Conservation (phyloP, 106 monocot genomes). For the Acanthochlamys bracteata region DNA sequence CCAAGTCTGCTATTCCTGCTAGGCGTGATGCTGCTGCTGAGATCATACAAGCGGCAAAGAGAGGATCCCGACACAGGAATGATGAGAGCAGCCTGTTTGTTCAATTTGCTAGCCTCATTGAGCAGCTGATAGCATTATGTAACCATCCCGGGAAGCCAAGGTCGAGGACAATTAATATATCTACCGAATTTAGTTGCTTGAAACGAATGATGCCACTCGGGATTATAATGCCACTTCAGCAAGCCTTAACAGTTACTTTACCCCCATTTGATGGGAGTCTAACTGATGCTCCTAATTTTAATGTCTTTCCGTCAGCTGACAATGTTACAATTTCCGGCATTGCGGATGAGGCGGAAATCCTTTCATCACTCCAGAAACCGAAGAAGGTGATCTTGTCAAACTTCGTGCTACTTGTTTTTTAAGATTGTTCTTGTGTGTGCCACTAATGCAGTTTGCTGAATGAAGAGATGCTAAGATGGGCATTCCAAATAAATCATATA, state of each 20-base stretch:
- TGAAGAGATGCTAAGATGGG: no score
- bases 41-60: slow-evolving; percentile 84
- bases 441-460: no score
- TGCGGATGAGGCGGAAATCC: slow-evolving; percentile 97
- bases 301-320: slow-evolving; percentile 53
- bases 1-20: slow-evolving; percentile 88
- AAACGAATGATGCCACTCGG: slow-evolving; percentile 98
- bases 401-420: neutral
- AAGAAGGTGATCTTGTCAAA: slow-evolving; percentile 57
- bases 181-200: slow-evolving; percentile 89
- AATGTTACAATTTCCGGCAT: slow-evolving; percentile 79
- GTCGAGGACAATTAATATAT: slow-evolving; percentile 74
- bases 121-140: slow-evolving; percentile 87
- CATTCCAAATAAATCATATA: no score
- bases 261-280: slow-evolving; percentile 43
- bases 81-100: slow-evolving; percentile 51
- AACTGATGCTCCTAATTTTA: slow-evolving; percentile 38
- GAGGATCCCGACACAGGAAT: slow-evolving; percentile 46
- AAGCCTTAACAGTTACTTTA: slow-evolving; percentile 71
- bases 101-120: slow-evolving; percentile 80
- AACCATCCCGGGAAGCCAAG: slow-evolving; percentile 84
- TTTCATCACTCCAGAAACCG: slow-evolving; percentile 88
- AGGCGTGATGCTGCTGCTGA: slow-evolving; percentile 94
- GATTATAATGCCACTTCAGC: slow-evolving; percentile 89
- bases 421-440: no score